Evolutionary conservation across 192 early-diverging fungal genomes (phyloP), one percentile per base, ranked within the genome.

Genomic region (Funneliformis geosporum): DNA sequence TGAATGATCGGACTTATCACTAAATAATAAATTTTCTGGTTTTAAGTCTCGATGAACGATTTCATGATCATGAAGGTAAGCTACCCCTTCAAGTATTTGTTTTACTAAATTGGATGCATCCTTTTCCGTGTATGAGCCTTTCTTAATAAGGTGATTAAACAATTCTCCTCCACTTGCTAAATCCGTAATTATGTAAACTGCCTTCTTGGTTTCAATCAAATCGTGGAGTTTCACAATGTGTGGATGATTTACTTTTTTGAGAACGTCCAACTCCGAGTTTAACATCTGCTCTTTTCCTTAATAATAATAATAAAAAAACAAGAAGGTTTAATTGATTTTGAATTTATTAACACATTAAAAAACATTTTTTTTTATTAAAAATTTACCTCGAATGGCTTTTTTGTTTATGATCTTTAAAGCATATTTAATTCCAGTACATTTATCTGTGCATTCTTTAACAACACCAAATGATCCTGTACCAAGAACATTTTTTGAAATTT

Each of bases 41-140:
- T 97, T 94, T 60, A 92, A 85, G 76, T 93, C 90, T 25, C 93
- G 83, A 82, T 98, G 97, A 9, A 97, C 96, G 81, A 98, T 94
- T 75, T 93, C 92, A 74, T 92, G 86, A 40, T 88, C 87, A 81
- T 98, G 97, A 71, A 98, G 85, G 81, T 97, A 98, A 25, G 84
- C 89, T n/a, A 97, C 90, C 11, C 95, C 95, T 65, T 94, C 87
- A 28, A 94, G 84, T 25, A 96, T 89, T 65, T 92, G 91, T 76
- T 88, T 86, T 23, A 96, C 87, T n/a, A 96, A 87, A 44, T 87
- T 70, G 21, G 91, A 90, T 1, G 95, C 95, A 84, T 97, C 95
- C 25, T 84, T 84, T 73, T 97, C 96, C 38, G 91, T 92, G 78
- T 95, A 96, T 77, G 81, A 87, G 2, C 95, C 95, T 75, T 89